Conservation (phyloP, 2,329 filamentous ascomycete species). For the Botrytis porri region DNA sequence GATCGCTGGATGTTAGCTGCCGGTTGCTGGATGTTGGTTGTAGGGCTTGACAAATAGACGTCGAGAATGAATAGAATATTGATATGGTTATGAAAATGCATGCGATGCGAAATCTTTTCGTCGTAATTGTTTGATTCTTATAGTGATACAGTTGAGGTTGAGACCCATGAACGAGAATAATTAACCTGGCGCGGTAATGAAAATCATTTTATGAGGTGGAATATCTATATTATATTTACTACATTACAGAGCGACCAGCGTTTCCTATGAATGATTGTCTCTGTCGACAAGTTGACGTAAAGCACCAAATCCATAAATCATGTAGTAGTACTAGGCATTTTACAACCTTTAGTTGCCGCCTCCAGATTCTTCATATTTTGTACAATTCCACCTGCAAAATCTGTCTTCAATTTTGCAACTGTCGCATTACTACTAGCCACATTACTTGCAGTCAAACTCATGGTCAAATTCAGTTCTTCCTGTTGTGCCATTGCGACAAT, state of each 20-base stretch:
- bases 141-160: not conserved
- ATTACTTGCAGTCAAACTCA: conserved; percentile 21
- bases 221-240: not conserved
- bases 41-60: not conserved
- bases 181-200: not conserved
- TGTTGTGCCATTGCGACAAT: conserved; percentile 29
- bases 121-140: not conserved
- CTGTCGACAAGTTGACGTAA: not conserved
- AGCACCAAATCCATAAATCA: not conserved
- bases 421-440: conserved; percentile 20
- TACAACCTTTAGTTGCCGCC: conserved; percentile 17
- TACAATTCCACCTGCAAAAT: conserved; percentile 28
- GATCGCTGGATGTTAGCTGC: not conserved
- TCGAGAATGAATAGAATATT: not conserved
- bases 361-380: conserved; percentile 31
- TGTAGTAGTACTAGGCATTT: not conserved
- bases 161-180: not conserved
- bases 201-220: not conserved
- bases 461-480: conserved; percentile 28
- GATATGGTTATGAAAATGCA: not conserved
- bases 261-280: not conserved
- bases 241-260: not conserved
- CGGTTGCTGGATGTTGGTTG: not conserved
- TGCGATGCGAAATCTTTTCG: not conserved
- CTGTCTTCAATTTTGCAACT: conserved; percentile 25